Percentiles rank a stretch among this genome's conserved stretches.
These are phyloP conservation scores for Vicia villosa DNA, from an alignment of 306 rosid genomes.

Conservation along the genomic window DNA sequence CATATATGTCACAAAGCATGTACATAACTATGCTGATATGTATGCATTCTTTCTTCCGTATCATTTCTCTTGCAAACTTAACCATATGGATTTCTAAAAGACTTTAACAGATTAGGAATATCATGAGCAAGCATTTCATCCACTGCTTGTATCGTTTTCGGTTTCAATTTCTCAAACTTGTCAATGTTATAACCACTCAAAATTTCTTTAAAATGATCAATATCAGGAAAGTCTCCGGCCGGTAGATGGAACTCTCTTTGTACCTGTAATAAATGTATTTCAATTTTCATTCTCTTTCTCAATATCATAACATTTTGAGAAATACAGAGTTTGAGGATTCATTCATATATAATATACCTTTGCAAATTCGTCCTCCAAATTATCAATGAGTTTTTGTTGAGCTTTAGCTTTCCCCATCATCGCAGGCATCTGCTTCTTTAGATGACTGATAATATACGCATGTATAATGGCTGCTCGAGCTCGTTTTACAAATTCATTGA, in stretches of 20 bases:
- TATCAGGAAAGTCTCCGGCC: conserved; percentile 85
- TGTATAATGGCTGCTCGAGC: conserved; percentile 91
- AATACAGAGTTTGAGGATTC: neutral
- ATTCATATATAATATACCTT: conserved; percentile 63
- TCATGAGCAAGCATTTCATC: conserved; percentile 96
- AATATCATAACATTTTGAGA: neutral
- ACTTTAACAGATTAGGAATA: conserved; percentile 80
- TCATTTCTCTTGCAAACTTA: conserved; percentile 18
- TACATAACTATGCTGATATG: neutral
- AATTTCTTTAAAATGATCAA: conserved; percentile 68
- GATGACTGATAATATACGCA: conserved; percentile 89
- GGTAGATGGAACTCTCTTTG: conserved; percentile 89
- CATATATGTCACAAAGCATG: neutral
- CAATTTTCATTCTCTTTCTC: neutral
- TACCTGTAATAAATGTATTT: conserved; percentile 50
- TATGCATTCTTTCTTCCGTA: neutral
- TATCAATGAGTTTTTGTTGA: conserved; percentile 76
- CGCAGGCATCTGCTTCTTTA: conserved; percentile 84
- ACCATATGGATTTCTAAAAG: conserved; percentile 80
- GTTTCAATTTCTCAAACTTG: conserved; percentile 84
- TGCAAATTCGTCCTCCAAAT: conserved; percentile 69
- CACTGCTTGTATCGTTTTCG: conserved; percentile 73
- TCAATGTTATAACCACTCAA: conserved; percentile 71
- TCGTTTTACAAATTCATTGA: conserved; percentile 94
- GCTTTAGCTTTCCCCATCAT: conserved; percentile 88